Conservation (phyloP, 305 asterid species). For the Fraxinus sp. region DNA sequence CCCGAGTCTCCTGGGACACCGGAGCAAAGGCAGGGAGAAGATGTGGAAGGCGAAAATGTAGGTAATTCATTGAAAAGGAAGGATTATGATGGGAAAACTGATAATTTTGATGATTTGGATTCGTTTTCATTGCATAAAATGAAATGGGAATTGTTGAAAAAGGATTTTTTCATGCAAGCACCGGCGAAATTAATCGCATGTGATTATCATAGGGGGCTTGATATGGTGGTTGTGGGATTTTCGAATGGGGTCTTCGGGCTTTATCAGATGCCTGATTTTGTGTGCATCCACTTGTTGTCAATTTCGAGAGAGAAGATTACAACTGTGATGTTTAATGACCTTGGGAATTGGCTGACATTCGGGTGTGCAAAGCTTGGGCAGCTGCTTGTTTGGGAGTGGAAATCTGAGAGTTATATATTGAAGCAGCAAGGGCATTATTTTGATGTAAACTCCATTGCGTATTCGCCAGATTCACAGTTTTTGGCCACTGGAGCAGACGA, state of each 20-base stretch:
- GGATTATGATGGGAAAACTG: slow-evolving; percentile 42
- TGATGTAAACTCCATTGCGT: slow-evolving; percentile 89
- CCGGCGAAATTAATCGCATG: slow-evolving; percentile 73
- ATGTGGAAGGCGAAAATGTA: slow-evolving; percentile 33
- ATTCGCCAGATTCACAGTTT: slow-evolving; percentile 91
- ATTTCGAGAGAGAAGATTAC: slow-evolving; percentile 87
- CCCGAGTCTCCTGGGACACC: slow-evolving; percentile 90
- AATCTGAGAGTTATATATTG: slow-evolving; percentile 87
- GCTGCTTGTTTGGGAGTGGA: slow-evolving; percentile 99
- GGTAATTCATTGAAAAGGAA: slow-evolving; percentile 54
- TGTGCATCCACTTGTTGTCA: slow-evolving; percentile 77
- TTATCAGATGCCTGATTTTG: slow-evolving; percentile 93
- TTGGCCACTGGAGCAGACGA: slow-evolving; percentile 98
- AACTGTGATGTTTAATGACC: slow-evolving; percentile 73
- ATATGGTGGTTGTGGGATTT: slow-evolving; percentile 87
- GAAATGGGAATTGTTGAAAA: slow-evolving; percentile 76
- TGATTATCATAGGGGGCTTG: slow-evolving; percentile 81
- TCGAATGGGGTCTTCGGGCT: slow-evolving; percentile 91
- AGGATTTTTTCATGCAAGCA: slow-evolving; percentile 79
- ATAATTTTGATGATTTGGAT: slow-evolving; percentile 34
- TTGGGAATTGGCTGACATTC: slow-evolving; percentile 92
- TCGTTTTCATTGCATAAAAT: slow-evolving; percentile 45
- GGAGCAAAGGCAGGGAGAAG: slow-evolving; percentile 39
- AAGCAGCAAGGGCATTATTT: slow-evolving; percentile 99
- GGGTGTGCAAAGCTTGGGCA: slow-evolving; percentile 97